A percentile compares a stretch with the other conserved stretches of the same genome.
phyloP scores from a whole-genome alignment of 148 eudicot genomes.

The Chenopodium formosanum region DNA sequence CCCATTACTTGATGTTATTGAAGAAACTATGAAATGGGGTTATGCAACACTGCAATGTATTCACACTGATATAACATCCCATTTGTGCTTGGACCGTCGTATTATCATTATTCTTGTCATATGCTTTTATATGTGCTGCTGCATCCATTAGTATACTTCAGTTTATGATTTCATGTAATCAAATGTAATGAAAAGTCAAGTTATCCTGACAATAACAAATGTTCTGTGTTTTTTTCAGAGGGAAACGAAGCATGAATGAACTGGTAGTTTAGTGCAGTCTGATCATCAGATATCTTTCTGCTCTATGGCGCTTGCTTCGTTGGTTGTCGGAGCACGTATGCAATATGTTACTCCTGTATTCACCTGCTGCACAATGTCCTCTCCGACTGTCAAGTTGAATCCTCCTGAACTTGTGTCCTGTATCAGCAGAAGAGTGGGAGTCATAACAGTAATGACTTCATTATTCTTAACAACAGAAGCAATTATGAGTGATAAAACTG shows the following conservation, averaged over 20 bases:
- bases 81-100: not conserved
- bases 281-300: not conserved
- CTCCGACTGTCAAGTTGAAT: not conserved
- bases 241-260: conserved; percentile 9
- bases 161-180: not conserved
- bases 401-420: not conserved
- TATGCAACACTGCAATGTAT: not conserved
- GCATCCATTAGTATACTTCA: not conserved
- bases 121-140: not conserved
- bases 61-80: not conserved
- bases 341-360: conserved; percentile 1
- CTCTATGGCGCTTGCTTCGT: conserved; percentile 19
- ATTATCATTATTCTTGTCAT: not conserved
- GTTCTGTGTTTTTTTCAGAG: not conserved
- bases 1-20: not conserved
- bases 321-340: not conserved
- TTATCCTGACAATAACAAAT: not conserved
- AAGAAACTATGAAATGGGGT: not conserved
- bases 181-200: too few species aligned
- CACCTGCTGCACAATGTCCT: conserved; percentile 7
- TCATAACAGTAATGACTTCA: conserved; percentile 17
- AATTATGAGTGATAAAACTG: conserved; percentile 10
- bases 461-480: conserved; percentile 23
- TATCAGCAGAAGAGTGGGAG: conserved; percentile 31
- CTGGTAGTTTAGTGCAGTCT: not conserved